Base-by-base conservation (phyloP, 768 basidiomycete species). In the Daedaleopsis sinensis region DNA sequence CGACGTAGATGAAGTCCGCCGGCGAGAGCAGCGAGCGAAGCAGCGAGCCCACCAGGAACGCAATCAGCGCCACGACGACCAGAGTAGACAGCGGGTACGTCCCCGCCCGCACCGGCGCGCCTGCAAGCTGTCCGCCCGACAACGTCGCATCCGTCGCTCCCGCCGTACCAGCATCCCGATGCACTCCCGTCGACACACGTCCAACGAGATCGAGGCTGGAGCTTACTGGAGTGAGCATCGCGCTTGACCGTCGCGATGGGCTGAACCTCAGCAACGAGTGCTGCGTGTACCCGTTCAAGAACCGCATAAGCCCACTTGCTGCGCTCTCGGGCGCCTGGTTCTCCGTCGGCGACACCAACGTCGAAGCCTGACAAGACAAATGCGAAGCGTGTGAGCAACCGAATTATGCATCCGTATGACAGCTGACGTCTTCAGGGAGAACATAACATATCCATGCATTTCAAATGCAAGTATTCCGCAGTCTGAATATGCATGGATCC, bases 41-140 rank as follows among this genome's bases (percentile, higher is more conserved):
- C 57, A 98, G 78, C 27, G 94, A 96, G 58, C 96, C 96, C 68
- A 98, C 84, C 68, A 98, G 78, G 74, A 98, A 95, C 27, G 91
- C 89, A 67, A 97, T 91, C 64, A 98, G 74, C 42, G 87, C 94
- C 42, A 90, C 84, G 61, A 94, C 78, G 67, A 97, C 69, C 60
- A 96, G 74, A 44, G 86, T 88, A 48, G 79, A 77, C 54, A 82
- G 71, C 44, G 78, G 77, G 67, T 79, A 86, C 57, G 56, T 67
- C 57, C 68, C 57, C 48, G 58, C 37, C 32, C 36, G 52, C 39
- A 18, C 38, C 13, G 21, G 38, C 37, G 37, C 58, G 0, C 63
- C 47, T 16, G 61, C 21, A 21, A 21, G 8, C 50, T 55, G 62
- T 23, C 38, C 51, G 35, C 62, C 62, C 51, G 43, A 38, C 55